Evolutionary conservation across 2,329 filamentous ascomycete genomes (phyloP), one percentile per base, ranked within the genome.

Genomic region (Triangularia setosa): DNA sequence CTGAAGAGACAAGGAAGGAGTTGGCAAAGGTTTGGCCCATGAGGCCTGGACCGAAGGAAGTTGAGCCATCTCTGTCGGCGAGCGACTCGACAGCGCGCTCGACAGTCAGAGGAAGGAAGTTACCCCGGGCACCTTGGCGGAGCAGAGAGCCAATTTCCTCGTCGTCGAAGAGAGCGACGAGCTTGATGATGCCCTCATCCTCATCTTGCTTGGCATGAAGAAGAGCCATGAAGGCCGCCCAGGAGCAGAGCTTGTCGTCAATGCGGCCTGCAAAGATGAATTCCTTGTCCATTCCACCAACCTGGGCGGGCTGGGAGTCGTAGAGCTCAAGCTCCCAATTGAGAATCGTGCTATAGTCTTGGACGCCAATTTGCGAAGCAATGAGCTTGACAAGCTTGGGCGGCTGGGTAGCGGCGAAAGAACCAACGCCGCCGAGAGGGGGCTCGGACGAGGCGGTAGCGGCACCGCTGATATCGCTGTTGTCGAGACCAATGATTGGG

Each of bases 301-400:
- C 84, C 48, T 89, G 87, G 1, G 93, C 93, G 8, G 93, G 91
- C 75, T 97, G 93, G 3, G 87, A 86, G 77, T 98, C 95, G 74
- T 90, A 99, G 30, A 99, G 88, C 79, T 99, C 95, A 40, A 98
- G 86, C 75, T 99, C 95, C 95, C 95, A 99, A 80, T 95, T 96
- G 64, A 97, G 80, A 68, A 99, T 97, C 60, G 83, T 85, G 70
- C 82, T 85, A 74, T 90, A 88, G 66, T 91, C 87, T 60, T 82
- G 79, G 66, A 98, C 86, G 28, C 86, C 87, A n/a, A 98, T 84
- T 75, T 95, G 84, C 14, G 84, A 84, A 7, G 90, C 86, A 73
- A 99, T 96, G 21, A 92, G 86, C 75, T 90, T 88, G 65, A 98
- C 92, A 21, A 99, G 85, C 68, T 88, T 88, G 27, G 90, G 88